Base-by-base conservation (phyloP, 805 yeast species). In the Ogataea ramenticola region DNA sequence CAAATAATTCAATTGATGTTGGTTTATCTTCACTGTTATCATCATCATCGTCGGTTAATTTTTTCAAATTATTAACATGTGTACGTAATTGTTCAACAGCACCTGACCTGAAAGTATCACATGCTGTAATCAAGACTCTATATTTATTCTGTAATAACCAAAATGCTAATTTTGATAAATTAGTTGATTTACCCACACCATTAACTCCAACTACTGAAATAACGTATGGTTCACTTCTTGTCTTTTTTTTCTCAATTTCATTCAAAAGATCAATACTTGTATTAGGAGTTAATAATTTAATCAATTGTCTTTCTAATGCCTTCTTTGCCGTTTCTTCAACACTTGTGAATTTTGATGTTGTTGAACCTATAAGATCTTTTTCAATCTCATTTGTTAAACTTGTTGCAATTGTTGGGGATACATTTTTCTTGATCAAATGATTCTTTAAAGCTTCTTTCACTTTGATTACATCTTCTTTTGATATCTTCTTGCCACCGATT, bases 61-160 rank as follows among this genome's bases (percentile, higher is more conserved):
- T 79, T 43, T 81, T 77, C 49, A 91, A 69, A 56, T 93, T 86
- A 48, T 82, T 81, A 2, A 91, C 98, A 65, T 91, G 99, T 2
- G 90, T 96, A 52, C 93, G 80, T 48, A 91, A 71, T 66, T 91
- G 99, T 62, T 91, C 98, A n/a, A 91, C 97, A 1, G 99, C 99
- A 42, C 99, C 99, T 1, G 96, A 87, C 64, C 99, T 76, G 67
- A 91, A 91, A 0, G 99, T 93, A 67, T 91, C 99, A 67, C 98
- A 91, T 0, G 99, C 99, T 20, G 96, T 95, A 54, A 91, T 85
- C 42, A 91, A 71, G 1, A 91, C 96, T 51, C 77, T 79, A 61
- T 86, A 73, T 57, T 91, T 80, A 62, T 93, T 91, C 58, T 93
- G 97, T 45, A 91, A 66, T 42, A 91, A 72, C 99, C 99, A 91